A percentile compares a stretch with the other conserved stretches of the same genome.
Conservation (phyloP, 1,139 yeast species). For the Hansenula lynferdii region DNA sequence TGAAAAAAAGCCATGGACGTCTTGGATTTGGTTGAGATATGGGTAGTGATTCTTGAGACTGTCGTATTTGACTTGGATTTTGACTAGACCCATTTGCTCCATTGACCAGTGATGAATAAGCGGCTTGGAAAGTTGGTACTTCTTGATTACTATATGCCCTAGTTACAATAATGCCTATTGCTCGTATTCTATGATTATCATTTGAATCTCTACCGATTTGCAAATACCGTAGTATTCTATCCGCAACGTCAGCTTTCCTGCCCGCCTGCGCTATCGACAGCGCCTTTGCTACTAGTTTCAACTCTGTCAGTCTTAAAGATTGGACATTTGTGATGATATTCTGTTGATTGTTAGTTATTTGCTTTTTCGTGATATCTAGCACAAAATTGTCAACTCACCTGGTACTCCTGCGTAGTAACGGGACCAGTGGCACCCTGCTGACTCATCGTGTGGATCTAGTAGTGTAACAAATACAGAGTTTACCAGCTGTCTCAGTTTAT, state of each 20-base stretch:
- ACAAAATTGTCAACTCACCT: not conserved
- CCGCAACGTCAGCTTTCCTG: constrained; percentile 45
- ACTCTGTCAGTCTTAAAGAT: constrained; percentile 24
- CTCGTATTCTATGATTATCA: constrained; percentile 38
- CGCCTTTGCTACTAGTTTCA: constrained; percentile 42
- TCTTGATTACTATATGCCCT: constrained; percentile 31
- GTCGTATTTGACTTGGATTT: not conserved
- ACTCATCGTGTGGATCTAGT: not conserved
- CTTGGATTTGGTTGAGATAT: constrained; percentile 4
- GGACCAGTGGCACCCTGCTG: not conserved
- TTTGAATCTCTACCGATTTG: constrained; percentile 30
- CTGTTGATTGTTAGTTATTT: constrained; percentile 3
- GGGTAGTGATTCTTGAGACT: constrained; percentile 9
- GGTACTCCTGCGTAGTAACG: not conserved
- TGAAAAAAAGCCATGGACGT: constrained; percentile 40
- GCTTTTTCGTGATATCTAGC: not conserved
- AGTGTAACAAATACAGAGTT: not conserved
- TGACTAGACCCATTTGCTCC: too few relatives aligned
- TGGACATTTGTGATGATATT: constrained; percentile 2
- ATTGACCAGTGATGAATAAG: constrained; percentile 3
- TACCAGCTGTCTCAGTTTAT: not conserved
- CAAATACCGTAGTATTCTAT: constrained; percentile 37
- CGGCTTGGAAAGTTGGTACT: constrained; percentile 7
- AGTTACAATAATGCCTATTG: constrained; percentile 38
- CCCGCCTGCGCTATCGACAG: constrained; percentile 44